Base-by-base conservation (phyloP, 495 filamentous ascomycete species). In the Penicillium pulvis region DNA sequence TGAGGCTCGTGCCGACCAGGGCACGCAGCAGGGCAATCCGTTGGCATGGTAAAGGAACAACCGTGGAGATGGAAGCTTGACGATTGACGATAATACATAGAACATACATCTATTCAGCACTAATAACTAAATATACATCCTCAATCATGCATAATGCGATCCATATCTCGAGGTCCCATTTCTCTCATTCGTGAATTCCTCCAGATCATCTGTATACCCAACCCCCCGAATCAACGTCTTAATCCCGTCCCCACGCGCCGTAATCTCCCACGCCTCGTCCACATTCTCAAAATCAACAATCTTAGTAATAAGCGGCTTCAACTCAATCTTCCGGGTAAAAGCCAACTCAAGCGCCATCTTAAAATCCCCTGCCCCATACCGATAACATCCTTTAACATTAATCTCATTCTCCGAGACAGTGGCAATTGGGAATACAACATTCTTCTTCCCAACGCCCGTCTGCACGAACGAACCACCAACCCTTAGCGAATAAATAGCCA, bases 341-440 rank as follows among this genome's bases (percentile, higher is more conserved):
- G 94, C 79, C 48, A 97, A 73, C 53, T 89, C 81, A 17, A 97
- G 78, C 1, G 90, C 91, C 10, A 91, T 79, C 69, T 83, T 76
- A 64, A 93, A 96, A 69, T 96, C 93, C 2, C 90, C 90, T 45
- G 84, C 81, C 9, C 85, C 87, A 68, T 97, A 97, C 26, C 91
- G 84, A 74, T 93, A 97, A 62, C 85, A 88, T 17, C 91, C 92
- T 67, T 87, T 87, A 5, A 90, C 80, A 20, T 83, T 88, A 5
- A 96, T 80, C 76, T 97, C 93, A 74, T 95, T 94, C 31, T 85
- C 80, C 58, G 87, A 89, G 56, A 94, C 78, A 17, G 85, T 82
- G 74, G 90, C 84, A 63, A 97, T 96, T 30, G 93, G 92, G 71
- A 94, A 89, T 14, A 73, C 82, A 72, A 95, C 90, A 61, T 91